These are phyloP conservation scores for Nigrospora oryzae DNA, from an alignment of 2,329 filamentous ascomycete species.

Conservation along the genomic window DNA sequence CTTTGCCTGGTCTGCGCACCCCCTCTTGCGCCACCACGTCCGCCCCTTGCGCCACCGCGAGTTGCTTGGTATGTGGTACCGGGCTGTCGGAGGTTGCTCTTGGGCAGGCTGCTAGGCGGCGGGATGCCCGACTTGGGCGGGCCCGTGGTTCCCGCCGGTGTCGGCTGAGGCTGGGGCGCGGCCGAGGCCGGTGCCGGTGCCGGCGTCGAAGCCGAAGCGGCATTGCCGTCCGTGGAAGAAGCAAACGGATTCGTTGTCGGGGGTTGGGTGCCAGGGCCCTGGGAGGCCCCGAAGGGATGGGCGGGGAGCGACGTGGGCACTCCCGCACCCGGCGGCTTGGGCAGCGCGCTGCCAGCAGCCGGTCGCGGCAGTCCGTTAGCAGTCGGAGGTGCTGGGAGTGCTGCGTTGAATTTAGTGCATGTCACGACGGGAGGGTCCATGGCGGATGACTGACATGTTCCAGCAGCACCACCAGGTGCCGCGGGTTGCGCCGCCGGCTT, in stretches of 20 bases:
- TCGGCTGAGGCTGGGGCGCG: too few species aligned
- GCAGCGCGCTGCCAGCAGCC: too few species aligned
- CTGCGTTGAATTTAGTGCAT: too few species aligned
- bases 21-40: slow-evolving; percentile 26
- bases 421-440: too few species aligned
- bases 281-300: too few species aligned
- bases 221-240: neutral
- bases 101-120: slow-evolving; percentile 14
- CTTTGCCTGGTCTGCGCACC: slow-evolving; percentile 23
- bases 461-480: slow-evolving; percentile 5
- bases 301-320: too few species aligned
- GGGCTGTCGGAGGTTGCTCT: slow-evolving; percentile 12
- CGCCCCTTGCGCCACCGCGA: slow-evolving; percentile 22
- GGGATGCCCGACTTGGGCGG: slow-evolving; percentile 11
- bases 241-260: slow-evolving; percentile 2
- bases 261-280: neutral
- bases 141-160: neutral
- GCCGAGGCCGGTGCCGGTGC: slow-evolving; percentile 4
- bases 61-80: slow-evolving; percentile 12
- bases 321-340: too few species aligned
- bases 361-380: too few species aligned
- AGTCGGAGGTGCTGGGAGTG: too few species aligned
- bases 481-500: slow-evolving; percentile 18
- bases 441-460: too few species aligned
- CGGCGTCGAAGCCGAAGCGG: slow-evolving; percentile 7